phyloP scores from a whole-genome alignment of 805 yeast species.

The Tetrapisispora arboricola region DNA sequence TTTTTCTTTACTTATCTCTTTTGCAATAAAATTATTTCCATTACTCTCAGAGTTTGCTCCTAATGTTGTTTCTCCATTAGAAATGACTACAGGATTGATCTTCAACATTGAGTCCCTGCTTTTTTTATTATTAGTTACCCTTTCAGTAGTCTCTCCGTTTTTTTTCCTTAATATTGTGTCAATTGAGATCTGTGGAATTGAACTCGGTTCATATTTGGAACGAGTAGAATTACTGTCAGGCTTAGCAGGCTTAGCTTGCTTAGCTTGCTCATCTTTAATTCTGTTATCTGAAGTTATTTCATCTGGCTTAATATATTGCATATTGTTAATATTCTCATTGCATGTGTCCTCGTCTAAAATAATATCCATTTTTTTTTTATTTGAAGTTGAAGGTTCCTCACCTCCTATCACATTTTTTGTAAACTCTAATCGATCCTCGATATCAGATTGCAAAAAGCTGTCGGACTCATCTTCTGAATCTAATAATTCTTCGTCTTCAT shows the following conservation, averaged over 20 bases:
- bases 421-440: constrained; percentile 7
- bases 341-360: not conserved
- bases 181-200: not conserved
- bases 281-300: not conserved
- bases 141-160: not conserved
- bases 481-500: constrained; percentile 36
- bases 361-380: not conserved
- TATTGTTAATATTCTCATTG: not conserved
- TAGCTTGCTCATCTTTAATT: too few relatives aligned
- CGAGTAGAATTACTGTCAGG: not conserved
- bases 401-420: not conserved
- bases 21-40: constrained; percentile 13
- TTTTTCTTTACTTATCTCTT: constrained; percentile 38
- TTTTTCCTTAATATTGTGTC: not conserved
- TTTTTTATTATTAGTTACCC: too few relatives aligned
- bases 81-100: constrained; percentile 10
- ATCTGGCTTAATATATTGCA: not conserved
- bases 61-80: not conserved
- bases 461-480: constrained; percentile 30
- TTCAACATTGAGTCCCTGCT: constrained; percentile 5
- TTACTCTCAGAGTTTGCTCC: too few relatives aligned
- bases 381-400: not conserved
- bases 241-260: not conserved
- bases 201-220: constrained; percentile 3
- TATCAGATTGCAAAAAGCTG: constrained; percentile 24